Evolutionary conservation across 2,329 filamentous ascomycete genomes (phyloP).

Genomic region (Xylaria sp.): DNA sequence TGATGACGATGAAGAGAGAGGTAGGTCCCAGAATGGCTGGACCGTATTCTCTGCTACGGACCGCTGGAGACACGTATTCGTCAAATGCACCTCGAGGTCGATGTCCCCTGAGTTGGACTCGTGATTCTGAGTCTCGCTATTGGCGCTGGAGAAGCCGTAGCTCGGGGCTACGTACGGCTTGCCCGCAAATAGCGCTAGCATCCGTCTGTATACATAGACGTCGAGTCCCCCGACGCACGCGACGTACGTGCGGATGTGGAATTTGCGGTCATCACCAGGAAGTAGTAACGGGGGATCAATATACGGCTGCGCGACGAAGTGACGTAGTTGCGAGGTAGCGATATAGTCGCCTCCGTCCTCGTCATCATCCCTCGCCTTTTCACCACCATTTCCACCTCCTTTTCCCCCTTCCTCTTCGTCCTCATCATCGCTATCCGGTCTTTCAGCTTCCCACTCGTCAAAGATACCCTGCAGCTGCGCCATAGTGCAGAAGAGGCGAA

Average conservation of each 20-base stretch:
- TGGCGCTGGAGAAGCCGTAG: background rate
- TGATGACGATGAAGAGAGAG: constrained; percentile 37
- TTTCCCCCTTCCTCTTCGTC: constrained; percentile 60
- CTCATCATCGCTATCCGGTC: constrained; percentile 74
- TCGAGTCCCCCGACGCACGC: constrained; percentile 80
- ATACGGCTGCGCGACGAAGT: constrained; percentile 96
- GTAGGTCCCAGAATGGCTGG: constrained; percentile 77
- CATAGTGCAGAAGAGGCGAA: constrained; percentile 87
- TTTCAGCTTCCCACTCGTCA: constrained; percentile 84
- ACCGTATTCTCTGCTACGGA: constrained; percentile 72
- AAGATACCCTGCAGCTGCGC: constrained; percentile 88
- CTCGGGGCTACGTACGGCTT: constrained; percentile 75
- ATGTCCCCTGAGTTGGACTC: constrained; percentile 49
- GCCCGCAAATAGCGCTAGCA: constrained; percentile 93
- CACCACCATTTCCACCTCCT: too few relatives aligned
- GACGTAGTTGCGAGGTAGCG: constrained; percentile 88
- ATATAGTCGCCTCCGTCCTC: constrained; percentile 62
- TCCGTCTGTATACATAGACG: constrained; percentile 87
- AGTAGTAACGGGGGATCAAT: constrained; percentile 88
- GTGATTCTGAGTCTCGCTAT: background rate
- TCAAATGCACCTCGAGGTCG: constrained; percentile 82
- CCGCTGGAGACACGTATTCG: constrained; percentile 92
- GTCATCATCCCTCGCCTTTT: constrained; percentile 44
- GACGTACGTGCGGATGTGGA: constrained; percentile 94
- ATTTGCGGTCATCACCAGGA: constrained; percentile 76